A percentile compares a stretch with the other conserved stretches of the same genome.
Evolutionary conservation across 2,329 filamentous ascomycete species (phyloP).

Genomic region (Apiospora arundinis): DNA sequence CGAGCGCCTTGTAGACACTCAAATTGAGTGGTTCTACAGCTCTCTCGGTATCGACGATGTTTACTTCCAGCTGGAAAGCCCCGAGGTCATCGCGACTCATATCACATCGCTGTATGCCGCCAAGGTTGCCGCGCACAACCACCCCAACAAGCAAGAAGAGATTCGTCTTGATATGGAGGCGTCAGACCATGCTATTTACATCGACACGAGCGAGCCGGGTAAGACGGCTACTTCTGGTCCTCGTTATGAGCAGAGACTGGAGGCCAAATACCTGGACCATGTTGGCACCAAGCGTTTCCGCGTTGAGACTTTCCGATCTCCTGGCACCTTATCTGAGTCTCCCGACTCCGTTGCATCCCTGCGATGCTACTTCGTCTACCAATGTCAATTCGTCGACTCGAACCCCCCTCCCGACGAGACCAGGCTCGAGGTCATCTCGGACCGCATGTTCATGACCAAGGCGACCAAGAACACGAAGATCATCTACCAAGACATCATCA

Average conservation of each 20-base stretch:
- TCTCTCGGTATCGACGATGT: slow-evolving; percentile 98
- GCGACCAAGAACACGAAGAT: slow-evolving; percentile 94
- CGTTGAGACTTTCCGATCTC: slow-evolving; percentile 96
- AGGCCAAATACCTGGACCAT: slow-evolving; percentile 92
- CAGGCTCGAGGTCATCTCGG: slow-evolving; percentile 87
- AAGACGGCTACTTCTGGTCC: slow-evolving; percentile 78
- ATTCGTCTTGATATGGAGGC: slow-evolving; percentile 97
- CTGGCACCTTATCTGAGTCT: slow-evolving; percentile 74
- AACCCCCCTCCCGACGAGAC: slow-evolving; percentile 81
- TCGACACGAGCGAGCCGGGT: slow-evolving; percentile 94
- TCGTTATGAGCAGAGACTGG: slow-evolving; percentile 91
- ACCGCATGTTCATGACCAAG: slow-evolving; percentile 94
- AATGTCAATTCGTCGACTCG: slow-evolving; percentile 85
- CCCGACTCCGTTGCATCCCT: slow-evolving; percentile 79
- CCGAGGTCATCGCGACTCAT: slow-evolving; percentile 87
- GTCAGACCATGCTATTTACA: slow-evolving; percentile 94
- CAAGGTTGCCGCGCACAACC: slow-evolving; percentile 91
- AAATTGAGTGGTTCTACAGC: slow-evolving; percentile 97
- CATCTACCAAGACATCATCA: slow-evolving; percentile 93
- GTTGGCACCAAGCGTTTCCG: slow-evolving; percentile 80
- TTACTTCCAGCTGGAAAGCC: slow-evolving; percentile 92
- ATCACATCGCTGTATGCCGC: slow-evolving; percentile 96
- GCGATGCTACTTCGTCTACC: slow-evolving; percentile 98
- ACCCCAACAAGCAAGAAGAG: slow-evolving; percentile 92
- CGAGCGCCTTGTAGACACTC: slow-evolving; percentile 77